Conservation (phyloP, 139 green algal genomes). For the Picochlorum sp. region DNA sequence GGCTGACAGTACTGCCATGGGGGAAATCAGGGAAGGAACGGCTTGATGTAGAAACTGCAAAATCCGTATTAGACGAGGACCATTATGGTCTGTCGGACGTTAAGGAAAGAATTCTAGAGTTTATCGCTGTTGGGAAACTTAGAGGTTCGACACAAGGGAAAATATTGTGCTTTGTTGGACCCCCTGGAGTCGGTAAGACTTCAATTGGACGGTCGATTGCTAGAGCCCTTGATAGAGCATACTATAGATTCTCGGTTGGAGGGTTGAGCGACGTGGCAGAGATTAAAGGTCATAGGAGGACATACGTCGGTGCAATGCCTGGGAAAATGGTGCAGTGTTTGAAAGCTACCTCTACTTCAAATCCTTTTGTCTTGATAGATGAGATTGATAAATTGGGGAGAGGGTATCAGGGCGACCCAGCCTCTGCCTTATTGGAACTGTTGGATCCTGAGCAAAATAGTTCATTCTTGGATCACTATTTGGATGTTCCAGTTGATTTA, state of each 20-base stretch:
- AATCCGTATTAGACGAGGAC: constrained; percentile 82
- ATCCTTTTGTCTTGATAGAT: constrained; percentile 95
- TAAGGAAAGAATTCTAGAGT: constrained; percentile 95
- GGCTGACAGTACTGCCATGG: constrained; percentile 90
- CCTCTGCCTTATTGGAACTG: constrained; percentile 90
- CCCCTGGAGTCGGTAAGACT: constrained; percentile 93
- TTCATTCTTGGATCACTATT: constrained; percentile 91
- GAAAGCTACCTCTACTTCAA: constrained; percentile 69
- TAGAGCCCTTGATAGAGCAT: constrained; percentile 65
- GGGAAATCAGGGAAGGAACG: constrained; percentile 61
- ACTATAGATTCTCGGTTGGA: constrained; percentile 87
- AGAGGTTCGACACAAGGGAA: constrained; percentile 74
- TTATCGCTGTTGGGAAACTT: constrained; percentile 87
- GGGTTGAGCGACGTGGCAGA: constrained; percentile 90
- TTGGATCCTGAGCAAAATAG: constrained; percentile 96
- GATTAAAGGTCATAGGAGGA: constrained; percentile 91
- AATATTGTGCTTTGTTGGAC: constrained; percentile 89
- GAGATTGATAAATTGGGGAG: constrained; percentile 93
- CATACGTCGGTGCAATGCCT: constrained; percentile 97
- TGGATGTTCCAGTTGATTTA: constrained; percentile 93
- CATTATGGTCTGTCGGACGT: constrained; percentile 93
- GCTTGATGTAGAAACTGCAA: constrained; percentile 72
- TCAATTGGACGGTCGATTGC: constrained; percentile 80
- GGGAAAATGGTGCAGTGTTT: constrained; percentile 97
- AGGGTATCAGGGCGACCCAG: constrained; percentile 73